Base-by-base conservation (phyloP, 106 monocot species). In the Acorus calamus region DNA sequence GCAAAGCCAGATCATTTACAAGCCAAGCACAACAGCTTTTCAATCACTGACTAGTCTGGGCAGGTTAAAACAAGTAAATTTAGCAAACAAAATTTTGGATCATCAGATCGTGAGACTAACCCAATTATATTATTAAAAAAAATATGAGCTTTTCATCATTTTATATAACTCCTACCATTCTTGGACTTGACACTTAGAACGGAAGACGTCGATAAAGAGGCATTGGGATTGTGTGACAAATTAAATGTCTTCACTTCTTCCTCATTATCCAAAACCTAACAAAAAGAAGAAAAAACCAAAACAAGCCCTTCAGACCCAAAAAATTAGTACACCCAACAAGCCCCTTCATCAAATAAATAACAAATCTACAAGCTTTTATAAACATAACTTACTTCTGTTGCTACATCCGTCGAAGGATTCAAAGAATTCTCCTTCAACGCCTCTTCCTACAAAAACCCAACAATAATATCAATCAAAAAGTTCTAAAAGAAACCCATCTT, bases 221-320 rank as follows among this genome's bases (percentile, higher is more conserved):
- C 28, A 28, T 28, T 28, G 28, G 28, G 28, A 28, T 28, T 28
- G 28, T 28, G 0, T 28, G 28, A 28, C 28, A 28, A 28, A 63
- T 76, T 71, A 12, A 51, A 48, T 41, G 55, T 69, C 58, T 72
- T 79, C 13, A 74, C 76, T 5, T 79, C 77, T 11, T 80, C 85
- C 52, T 90, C 85, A 10, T 90, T 82, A 9, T 80, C 82, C 11
- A 70, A 72, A 46, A 49, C 47, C 82, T 81, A 68, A 47, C 14
- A 6, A n/a, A 50, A 14, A 9, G 14, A 63, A 47, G 56, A 42
- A 44, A 9, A 59, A 61, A 72, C 3, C 7, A 44, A 42, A 60
- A 50, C 6, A 51, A 60, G 62, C 6, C 6, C 14, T 49, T 64
- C 64, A 1, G 49, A 43, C 11, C 28, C 28, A 28, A 28, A 28